Evolutionary conservation across 2,329 filamentous ascomycete genomes (phyloP).

Genomic region (Zymoseptoria passerinii): DNA sequence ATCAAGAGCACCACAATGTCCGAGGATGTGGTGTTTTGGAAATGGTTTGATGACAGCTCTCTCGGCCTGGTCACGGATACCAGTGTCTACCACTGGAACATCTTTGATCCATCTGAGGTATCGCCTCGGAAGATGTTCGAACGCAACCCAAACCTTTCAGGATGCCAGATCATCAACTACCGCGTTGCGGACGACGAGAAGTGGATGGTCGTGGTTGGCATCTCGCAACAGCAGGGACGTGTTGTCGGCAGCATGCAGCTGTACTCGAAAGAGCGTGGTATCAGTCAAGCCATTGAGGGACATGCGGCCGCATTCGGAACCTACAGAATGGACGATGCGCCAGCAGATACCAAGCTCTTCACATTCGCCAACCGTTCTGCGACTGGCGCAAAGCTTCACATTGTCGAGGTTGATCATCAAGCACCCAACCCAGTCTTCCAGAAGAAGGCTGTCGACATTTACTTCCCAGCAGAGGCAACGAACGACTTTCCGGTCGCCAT

Average conservation of each 20-base stretch:
- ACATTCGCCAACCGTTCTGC: constrained; percentile 89
- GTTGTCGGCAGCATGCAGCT: constrained; percentile 96
- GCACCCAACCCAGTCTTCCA: constrained; percentile 79
- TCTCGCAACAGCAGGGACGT: constrained; percentile 84
- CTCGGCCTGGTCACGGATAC: constrained; percentile 85
- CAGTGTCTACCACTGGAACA: constrained; percentile 95
- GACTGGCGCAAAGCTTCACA: constrained; percentile 87
- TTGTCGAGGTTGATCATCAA: constrained; percentile 94
- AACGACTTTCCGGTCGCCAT: constrained; percentile 98
- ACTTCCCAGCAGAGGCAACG: constrained; percentile 89
- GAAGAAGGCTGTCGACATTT: constrained; percentile 96
- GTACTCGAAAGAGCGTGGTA: constrained; percentile 89
- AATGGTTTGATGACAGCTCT: constrained; percentile 88
- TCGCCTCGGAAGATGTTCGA: constrained; percentile 88
- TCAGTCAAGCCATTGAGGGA: constrained; percentile 96
- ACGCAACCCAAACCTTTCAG: constrained; percentile 78
- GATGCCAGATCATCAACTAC: constrained; percentile 99
- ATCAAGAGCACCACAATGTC: constrained; percentile 94
- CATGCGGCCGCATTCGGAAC: constrained; percentile 93
- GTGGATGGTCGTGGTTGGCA: constrained; percentile 97
- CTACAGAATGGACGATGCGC: constrained; percentile 76
- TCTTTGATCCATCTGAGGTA: constrained; percentile 74
- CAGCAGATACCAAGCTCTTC: constrained; percentile 89
- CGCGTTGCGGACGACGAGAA: constrained; percentile 90
- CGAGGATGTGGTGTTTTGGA: constrained; percentile 98